These are phyloP conservation scores for Ceriops tagal DNA, from an alignment of 345 rosid species.

Conservation along the genomic window DNA sequence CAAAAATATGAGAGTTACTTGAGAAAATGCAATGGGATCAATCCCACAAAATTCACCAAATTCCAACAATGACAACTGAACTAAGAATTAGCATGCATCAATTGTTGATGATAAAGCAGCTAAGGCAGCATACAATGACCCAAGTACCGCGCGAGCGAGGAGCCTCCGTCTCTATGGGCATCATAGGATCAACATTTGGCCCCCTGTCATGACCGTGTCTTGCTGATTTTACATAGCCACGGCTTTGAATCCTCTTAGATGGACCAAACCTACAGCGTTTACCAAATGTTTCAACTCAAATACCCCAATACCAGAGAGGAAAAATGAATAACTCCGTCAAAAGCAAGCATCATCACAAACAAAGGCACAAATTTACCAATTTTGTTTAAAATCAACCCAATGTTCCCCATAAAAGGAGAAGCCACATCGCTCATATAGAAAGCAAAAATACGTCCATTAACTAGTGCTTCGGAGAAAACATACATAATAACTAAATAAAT, in stretches of 20 bases:
- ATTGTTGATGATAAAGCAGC: conserved; percentile 17
- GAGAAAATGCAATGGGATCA: not conserved
- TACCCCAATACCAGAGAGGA: not conserved
- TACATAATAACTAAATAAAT: not conserved
- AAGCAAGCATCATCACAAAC: not conserved
- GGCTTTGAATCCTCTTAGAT: conserved; percentile 43
- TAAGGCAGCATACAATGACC: conserved; percentile 43
- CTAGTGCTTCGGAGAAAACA: not conserved
- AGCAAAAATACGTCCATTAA: not conserved
- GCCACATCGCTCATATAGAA: not conserved
- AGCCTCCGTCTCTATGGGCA: conserved; percentile 33
- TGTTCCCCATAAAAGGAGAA: too few relatives aligned
- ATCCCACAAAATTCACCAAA: not conserved
- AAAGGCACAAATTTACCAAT: not conserved
- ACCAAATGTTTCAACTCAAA: not conserved
- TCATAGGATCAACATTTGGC: conserved; percentile 23
- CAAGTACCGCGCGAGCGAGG: conserved; percentile 40
- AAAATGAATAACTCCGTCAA: not conserved
- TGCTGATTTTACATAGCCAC: conserved; percentile 47
- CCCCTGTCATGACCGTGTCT: conserved; percentile 22
- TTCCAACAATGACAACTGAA: not conserved
- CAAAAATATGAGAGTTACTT: not conserved
- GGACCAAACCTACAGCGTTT: conserved; percentile 33
- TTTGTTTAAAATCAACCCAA: not conserved
- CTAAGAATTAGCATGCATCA: not conserved